These are phyloP conservation scores for Penicillium rolfsii DNA, from an alignment of 2,329 filamentous ascomycete species.

Conservation along the genomic window DNA sequence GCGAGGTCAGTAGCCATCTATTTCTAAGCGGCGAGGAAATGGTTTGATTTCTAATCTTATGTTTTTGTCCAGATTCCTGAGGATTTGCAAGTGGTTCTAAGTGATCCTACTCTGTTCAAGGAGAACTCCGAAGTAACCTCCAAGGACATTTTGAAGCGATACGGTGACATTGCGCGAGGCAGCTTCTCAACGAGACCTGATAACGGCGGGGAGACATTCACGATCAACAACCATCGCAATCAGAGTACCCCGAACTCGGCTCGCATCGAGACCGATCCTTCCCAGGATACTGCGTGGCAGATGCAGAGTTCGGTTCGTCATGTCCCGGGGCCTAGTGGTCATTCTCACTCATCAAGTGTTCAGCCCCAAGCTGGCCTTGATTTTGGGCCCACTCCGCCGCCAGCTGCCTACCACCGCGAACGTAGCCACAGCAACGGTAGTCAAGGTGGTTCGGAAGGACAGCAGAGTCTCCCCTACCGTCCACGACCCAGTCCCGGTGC, in stretches of 20 bases:
- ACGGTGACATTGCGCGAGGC: slow-evolving; percentile 76
- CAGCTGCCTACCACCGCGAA: slow-evolving; percentile 36
- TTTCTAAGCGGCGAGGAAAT: background rate
- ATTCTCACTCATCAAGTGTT: slow-evolving; percentile 36
- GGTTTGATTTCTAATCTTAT: background rate
- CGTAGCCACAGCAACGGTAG: slow-evolving; percentile 42
- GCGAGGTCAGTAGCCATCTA: slow-evolving; percentile 71
- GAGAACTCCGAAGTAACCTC: slow-evolving; percentile 86
- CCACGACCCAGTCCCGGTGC: slow-evolving; percentile 42
- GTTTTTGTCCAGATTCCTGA: slow-evolving; percentile 73
- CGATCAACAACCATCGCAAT: slow-evolving; percentile 44
- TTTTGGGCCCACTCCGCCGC: slow-evolving; percentile 26
- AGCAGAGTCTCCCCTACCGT: slow-evolving; percentile 43
- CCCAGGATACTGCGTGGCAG: slow-evolving; percentile 70
- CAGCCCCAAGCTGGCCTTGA: slow-evolving; percentile 32
- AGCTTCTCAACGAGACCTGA: slow-evolving; percentile 60
- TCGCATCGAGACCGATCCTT: slow-evolving; percentile 82
- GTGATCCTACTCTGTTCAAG: slow-evolving; percentile 80
- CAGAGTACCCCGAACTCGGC: slow-evolving; percentile 56
- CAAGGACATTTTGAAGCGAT: slow-evolving; percentile 94
- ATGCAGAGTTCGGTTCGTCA: slow-evolving; percentile 83
- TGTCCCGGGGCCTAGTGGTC: slow-evolving; percentile 55
- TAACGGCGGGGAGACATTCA: slow-evolving; percentile 58
- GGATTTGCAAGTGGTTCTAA: slow-evolving; percentile 82
- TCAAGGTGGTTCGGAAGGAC: slow-evolving; percentile 37